phyloP scores from a whole-genome alignment of 2,329 filamentous ascomycete species.

The Cladosporium sp. region DNA sequence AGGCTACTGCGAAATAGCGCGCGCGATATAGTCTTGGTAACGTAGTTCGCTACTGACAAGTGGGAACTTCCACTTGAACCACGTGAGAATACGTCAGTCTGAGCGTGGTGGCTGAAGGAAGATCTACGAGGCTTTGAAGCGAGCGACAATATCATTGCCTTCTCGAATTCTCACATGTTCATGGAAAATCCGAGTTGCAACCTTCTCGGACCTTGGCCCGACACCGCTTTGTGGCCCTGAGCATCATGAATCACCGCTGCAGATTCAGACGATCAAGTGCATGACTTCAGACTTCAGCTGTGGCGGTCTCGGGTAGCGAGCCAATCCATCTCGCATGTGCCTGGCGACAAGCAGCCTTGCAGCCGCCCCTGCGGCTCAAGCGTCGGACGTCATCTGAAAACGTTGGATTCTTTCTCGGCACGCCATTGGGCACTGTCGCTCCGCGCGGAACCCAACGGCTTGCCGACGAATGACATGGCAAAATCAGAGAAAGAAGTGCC shows the following conservation, averaged over 20 bases:
- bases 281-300: not conserved
- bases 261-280: not conserved
- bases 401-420: slow-evolving; percentile 17
- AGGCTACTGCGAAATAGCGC: slow-evolving; percentile 2
- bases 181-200: not conserved
- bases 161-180: not conserved
- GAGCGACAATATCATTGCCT: not conserved
- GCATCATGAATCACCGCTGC: slow-evolving; percentile 11
- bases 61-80: not conserved
- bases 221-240: not conserved
- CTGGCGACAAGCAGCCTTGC: slow-evolving; percentile 6
- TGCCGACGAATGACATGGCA: slow-evolving; percentile 16
- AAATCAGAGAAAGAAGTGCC: not conserved
- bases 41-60: not conserved
- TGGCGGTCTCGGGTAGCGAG: slow-evolving; percentile 13
- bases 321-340: slow-evolving; percentile 11
- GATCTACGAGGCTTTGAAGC: not conserved
- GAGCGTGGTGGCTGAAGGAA: not conserved
- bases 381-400: slow-evolving; percentile 13
- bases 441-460: slow-evolving; percentile 16
- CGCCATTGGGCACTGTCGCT: slow-evolving; percentile 6
- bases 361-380: slow-evolving; percentile 15
- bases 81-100: slow-evolving; percentile 9
- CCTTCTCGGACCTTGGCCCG: slow-evolving; percentile 7
- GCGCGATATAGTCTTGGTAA: not conserved